Evolutionary conservation across 345 rosid genomes (phyloP).

Genomic region (Euclidium syriacum): DNA sequence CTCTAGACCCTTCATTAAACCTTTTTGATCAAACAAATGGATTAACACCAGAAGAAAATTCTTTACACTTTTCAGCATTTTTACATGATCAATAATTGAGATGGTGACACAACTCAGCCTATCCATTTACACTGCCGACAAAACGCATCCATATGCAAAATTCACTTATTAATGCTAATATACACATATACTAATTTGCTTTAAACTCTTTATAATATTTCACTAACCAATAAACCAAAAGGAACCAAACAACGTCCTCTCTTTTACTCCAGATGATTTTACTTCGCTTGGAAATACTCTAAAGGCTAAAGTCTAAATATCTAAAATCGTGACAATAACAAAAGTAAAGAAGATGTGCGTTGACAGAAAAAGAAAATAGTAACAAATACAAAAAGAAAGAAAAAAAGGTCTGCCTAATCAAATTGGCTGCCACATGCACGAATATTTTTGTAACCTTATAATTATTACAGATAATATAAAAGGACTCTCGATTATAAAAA

Average conservation of each 20-base stretch:
- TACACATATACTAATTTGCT: not conserved
- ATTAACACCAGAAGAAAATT: not conserved
- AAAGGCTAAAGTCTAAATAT: no score
- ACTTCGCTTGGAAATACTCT: constrained; percentile 4
- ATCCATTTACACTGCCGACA: constrained; percentile 26
- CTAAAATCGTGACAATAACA: not conserved
- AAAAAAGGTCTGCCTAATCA: constrained; percentile 2
- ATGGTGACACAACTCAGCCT: constrained; percentile 19
- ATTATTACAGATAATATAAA: not conserved
- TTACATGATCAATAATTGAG: constrained; percentile 18
- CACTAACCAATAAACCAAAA: constrained; percentile 10
- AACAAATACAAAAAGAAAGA: no score
- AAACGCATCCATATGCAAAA: constrained; percentile 5
- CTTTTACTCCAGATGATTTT: not conserved
- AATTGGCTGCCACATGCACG: constrained; percentile 22
- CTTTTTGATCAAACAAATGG: not conserved
- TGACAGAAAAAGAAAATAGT: constrained; percentile 13
- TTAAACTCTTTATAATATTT: no score
- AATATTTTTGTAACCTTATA: constrained; percentile 1
- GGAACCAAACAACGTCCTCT: not conserved
- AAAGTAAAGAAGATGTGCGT: constrained; percentile 11
- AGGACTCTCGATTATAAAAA: no score
- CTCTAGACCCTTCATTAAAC: not conserved
- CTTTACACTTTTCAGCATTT: not conserved
- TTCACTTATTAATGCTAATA: not conserved